Conservation (phyloP, 1,284 basidiomycete species). For the Trametes versicolor region DNA sequence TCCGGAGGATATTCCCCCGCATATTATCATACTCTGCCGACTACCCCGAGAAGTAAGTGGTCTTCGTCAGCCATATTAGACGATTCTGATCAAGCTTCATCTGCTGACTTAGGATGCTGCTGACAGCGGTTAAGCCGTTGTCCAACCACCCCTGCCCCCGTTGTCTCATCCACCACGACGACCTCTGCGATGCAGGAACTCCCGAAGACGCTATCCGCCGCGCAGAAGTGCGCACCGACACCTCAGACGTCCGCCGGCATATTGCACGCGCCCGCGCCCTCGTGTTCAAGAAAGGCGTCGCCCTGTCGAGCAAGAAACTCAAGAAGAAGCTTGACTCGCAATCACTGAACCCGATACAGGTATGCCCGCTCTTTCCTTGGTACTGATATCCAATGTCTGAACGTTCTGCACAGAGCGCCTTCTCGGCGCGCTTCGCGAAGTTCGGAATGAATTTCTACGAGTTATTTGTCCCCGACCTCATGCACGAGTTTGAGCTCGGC, state of each 20-base stretch:
- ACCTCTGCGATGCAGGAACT: conserved; percentile 2
- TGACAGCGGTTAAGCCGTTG: background rate
- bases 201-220: background rate
- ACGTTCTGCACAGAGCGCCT: conserved; percentile 35
- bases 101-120: conserved; percentile 7
- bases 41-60: conserved; percentile 14
- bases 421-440: conserved; percentile 32
- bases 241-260: background rate
- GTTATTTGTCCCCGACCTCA: conserved; percentile 45
- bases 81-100: too few relatives aligned
- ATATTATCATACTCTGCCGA: conserved; percentile 13
- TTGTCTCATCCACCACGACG: conserved; percentile 3
- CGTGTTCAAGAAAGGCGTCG: conserved; percentile 13
- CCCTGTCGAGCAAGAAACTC: background rate
- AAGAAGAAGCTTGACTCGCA: background rate
- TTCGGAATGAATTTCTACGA: conserved; percentile 43
- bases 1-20: background rate
- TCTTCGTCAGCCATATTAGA: too few relatives aligned
- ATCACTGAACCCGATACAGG: conserved; percentile 3
- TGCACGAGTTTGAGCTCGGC: conserved; percentile 52
- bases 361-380: background rate
- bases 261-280: background rate
- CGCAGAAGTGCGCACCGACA: background rate
- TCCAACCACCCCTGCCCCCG: conserved; percentile 12
- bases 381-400: background rate